phyloP scores from a whole-genome alignment of 805 yeast species.

The Pichia gijzeniarum region DNA sequence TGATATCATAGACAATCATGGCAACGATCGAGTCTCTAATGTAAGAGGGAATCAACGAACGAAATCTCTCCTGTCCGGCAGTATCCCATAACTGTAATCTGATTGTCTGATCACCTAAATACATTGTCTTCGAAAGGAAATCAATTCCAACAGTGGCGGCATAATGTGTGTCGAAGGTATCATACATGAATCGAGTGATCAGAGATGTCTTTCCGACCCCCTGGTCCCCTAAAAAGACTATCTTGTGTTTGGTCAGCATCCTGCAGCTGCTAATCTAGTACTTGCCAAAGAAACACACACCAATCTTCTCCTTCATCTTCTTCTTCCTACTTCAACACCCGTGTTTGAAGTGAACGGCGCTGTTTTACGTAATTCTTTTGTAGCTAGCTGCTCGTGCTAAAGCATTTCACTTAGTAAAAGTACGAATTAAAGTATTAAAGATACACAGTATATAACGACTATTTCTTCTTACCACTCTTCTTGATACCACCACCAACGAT shows the following conservation, averaged over 20 bases:
- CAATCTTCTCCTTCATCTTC: too few relatives aligned
- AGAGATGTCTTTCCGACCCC: slow-evolving; percentile 96
- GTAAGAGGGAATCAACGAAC: slow-evolving; percentile 91
- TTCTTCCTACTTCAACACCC: too few relatives aligned
- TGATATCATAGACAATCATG: slow-evolving; percentile 89
- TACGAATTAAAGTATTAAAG: too few relatives aligned
- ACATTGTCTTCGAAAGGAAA: slow-evolving; percentile 88
- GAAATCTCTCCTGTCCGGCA: slow-evolving; percentile 94
- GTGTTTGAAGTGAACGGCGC: too few relatives aligned
- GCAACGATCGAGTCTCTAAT: slow-evolving; percentile 97
- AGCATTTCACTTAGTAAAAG: too few relatives aligned
- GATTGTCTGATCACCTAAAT: slow-evolving; percentile 90
- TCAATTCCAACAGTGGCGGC: slow-evolving; percentile 97
- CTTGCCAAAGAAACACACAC: too few relatives aligned
- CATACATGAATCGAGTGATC: slow-evolving; percentile 97
- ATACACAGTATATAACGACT: too few relatives aligned
- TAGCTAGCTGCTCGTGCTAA: too few relatives aligned
- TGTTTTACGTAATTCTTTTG: too few relatives aligned
- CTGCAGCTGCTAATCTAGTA: background rate
- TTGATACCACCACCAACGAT: slow-evolving; percentile 92
- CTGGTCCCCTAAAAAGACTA: slow-evolving; percentile 95
- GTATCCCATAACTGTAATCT: slow-evolving; percentile 97
- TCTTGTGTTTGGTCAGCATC: slow-evolving; percentile 65
- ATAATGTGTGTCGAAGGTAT: slow-evolving; percentile 92
- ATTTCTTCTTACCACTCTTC: slow-evolving; percentile 63